Evolutionary conservation across 805 yeast species (phyloP).

Genomic region (Candida xiaguanensis): DNA sequence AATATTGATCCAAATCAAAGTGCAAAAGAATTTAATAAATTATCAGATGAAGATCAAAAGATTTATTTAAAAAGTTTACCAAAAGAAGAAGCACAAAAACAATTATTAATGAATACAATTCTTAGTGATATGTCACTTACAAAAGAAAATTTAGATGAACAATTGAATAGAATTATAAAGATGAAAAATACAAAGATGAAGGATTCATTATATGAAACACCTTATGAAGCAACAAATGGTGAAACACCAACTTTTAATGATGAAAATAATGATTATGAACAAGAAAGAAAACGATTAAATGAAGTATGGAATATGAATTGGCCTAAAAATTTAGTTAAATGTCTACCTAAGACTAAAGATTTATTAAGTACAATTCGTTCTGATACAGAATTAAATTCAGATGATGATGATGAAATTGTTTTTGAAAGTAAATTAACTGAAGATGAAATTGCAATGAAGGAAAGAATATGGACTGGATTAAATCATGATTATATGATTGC

Average conservation of each 20-base stretch:
- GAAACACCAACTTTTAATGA: background rate
- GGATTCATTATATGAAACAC: conserved; percentile 23
- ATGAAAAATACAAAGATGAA: conserved; percentile 14
- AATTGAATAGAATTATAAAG: conserved; percentile 10
- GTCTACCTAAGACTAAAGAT: conserved; percentile 56
- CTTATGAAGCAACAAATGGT: conserved; percentile 22
- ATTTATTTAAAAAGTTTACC: conserved; percentile 8
- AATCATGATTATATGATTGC: conserved; percentile 83
- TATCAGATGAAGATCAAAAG: conserved; percentile 10
- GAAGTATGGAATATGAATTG: conserved; percentile 13
- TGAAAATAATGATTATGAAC: conserved; percentile 3
- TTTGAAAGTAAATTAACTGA: conserved; percentile 56
- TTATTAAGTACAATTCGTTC: conserved; percentile 52
- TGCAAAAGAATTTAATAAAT: background rate
- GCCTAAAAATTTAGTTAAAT: conserved; percentile 47
- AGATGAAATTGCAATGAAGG: conserved; percentile 71
- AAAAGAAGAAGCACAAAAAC: conserved; percentile 10
- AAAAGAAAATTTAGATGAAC: conserved; percentile 6
- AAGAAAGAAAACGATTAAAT: conserved; percentile 19
- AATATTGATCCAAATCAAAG: background rate
- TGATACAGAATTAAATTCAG: conserved; percentile 56
- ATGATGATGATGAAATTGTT: conserved; percentile 79
- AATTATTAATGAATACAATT: conserved; percentile 7
- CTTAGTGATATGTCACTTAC: conserved; percentile 8
- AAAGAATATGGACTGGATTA: conserved; percentile 83